Evolutionary conservation across 1,284 basidiomycete genomes (phyloP).

Genomic region (Austroboletus novae-zelandiae): DNA sequence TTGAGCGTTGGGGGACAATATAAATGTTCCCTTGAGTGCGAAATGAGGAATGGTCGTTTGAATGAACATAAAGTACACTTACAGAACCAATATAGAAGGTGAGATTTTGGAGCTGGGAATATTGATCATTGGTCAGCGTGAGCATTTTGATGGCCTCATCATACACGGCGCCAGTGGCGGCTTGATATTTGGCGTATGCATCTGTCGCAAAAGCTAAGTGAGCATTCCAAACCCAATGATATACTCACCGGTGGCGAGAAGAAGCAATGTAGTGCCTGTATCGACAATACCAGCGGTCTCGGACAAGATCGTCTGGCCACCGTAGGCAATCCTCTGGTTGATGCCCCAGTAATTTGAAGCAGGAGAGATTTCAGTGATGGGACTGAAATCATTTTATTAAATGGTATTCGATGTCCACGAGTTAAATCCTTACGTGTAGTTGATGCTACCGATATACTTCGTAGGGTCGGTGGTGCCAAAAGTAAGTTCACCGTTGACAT

Average conservation of each 20-base stretch:
- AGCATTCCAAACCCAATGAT: background rate
- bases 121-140: constrained; percentile 37
- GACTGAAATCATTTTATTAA: constrained; percentile 28
- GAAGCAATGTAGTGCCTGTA: constrained; percentile 44
- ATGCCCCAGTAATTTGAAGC: constrained; percentile 61
- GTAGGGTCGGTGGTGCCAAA: constrained; percentile 49
- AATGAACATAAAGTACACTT: constrained; percentile 6
- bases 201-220: constrained; percentile 30
- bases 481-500: constrained; percentile 42
- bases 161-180: constrained; percentile 49
- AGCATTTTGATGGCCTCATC: constrained; percentile 46
- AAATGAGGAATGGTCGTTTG: background rate
- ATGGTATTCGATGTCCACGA: background rate
- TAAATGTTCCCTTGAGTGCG: constrained; percentile 30
- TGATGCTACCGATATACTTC: constrained; percentile 47
- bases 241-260: constrained; percentile 36
- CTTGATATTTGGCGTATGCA: constrained; percentile 51
- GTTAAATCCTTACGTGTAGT: constrained; percentile 39
- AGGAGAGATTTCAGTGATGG: constrained; percentile 47
- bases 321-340: constrained; percentile 54
- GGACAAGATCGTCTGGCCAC: constrained; percentile 43
- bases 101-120: constrained; percentile 38
- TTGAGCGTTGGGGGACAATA: constrained; percentile 47
- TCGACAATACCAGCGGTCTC: constrained; percentile 62
- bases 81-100: constrained; percentile 43